These are phyloP conservation scores for Penicillium psychrosexuale DNA, from an alignment of 2,329 filamentous ascomycete species.

Conservation along the genomic window DNA sequence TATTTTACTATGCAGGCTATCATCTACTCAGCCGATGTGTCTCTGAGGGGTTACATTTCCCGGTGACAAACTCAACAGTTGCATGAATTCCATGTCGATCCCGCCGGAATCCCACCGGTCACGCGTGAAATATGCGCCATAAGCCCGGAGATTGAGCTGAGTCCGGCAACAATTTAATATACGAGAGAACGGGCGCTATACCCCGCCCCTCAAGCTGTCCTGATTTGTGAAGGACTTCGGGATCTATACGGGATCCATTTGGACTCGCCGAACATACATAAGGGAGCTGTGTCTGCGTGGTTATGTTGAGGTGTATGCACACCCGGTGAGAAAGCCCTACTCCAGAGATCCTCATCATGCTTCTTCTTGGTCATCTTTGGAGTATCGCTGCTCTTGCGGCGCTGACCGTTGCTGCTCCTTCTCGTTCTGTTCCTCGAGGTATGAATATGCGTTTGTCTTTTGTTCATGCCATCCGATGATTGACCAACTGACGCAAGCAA, in stretches of 20 bases:
- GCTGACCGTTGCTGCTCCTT: slow-evolving; percentile 22
- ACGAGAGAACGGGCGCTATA: not conserved
- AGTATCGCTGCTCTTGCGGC: slow-evolving; percentile 13
- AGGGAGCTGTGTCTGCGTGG: not conserved
- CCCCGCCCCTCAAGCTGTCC: slow-evolving; percentile 1
- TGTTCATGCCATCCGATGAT: not conserved
- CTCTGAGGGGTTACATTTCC: not conserved
- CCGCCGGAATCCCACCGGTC: slow-evolving; percentile 15
- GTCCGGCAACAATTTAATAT: not conserved
- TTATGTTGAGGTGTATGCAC: not conserved
- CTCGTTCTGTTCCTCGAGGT: slow-evolving; percentile 25
- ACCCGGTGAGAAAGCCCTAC: not conserved
- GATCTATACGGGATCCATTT: not conserved
- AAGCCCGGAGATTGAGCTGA: slow-evolving; percentile 2
- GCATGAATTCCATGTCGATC: slow-evolving; percentile 17
- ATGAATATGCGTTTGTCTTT: slow-evolving; percentile 1
- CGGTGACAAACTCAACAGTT: not conserved
- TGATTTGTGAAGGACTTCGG: not conserved
- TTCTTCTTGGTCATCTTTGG: slow-evolving; percentile 6
- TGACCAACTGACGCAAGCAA: not conserved
- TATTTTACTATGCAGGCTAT: not conserved
- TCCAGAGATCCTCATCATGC: slow-evolving; percentile 2
- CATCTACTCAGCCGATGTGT: not conserved
- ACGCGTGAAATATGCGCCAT: not conserved
- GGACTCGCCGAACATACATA: not conserved